Base-by-base conservation (phyloP, 2,329 filamentous ascomycete species). In the Stachybotrys echinatus region DNA sequence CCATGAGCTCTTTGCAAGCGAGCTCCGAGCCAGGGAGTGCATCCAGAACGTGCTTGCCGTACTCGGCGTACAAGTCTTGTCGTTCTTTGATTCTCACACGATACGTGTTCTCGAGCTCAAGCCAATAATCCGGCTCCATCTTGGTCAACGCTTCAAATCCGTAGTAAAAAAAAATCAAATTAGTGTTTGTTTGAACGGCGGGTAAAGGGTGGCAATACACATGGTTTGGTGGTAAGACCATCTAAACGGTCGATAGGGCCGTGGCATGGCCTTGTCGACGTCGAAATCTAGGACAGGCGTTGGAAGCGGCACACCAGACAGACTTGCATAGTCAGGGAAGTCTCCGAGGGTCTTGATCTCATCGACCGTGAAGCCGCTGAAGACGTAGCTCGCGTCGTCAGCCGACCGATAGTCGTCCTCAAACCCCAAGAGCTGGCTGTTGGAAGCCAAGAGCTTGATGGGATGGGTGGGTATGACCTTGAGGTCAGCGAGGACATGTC, bases 161-260 rank as follows among this genome's bases (percentile, higher is more conserved):
- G 8, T 17, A 37, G 31, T 14, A 7, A 17, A n/a, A 23, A 20
- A 14, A n/a, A 5, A 14, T 17, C 2, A 0, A 1, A 2, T 4
- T 23, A 23, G 17, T 37, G 43, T 75, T 85, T 58, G 2, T 12
- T 20, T 1, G 2, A 27, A 3, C 1, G 23, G 1, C 4, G 10
- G 2, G 6, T n/a, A n/a, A 2, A 20, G 17, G 2, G 1, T 27
- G 10, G 6, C 17, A 6, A 53, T 79, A 92, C 89, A 88, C 90
- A 95, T 95, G 0, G 89, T 95, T 63, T 95, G 90, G 62, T 94
- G 88, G 62, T 95, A 95, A 0, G 77, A 73, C 90, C 90, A 95
- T 59, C 90, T 70, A 42, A 95, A 87, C 0, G 90, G 90, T 39
- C 90, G 77, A 63, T 92, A 95, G 0, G 89, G 89, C 50, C 90